Evolutionary conservation across 495 filamentous ascomycete genomes (phyloP).

Genomic region (Daldinia decipiens): DNA sequence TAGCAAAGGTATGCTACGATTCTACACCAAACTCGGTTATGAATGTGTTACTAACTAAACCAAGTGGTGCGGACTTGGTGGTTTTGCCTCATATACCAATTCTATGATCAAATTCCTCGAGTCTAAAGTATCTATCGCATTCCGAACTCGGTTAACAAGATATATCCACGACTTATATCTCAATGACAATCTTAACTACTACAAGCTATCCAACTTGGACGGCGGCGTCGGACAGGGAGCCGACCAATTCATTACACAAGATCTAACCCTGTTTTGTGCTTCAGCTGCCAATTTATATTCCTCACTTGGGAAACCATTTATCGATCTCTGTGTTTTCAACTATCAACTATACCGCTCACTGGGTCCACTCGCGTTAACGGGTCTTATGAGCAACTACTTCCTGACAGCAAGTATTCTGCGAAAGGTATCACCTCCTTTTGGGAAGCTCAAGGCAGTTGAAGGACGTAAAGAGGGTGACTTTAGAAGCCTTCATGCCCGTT

Average conservation of each 20-base stretch:
- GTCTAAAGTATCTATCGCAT: conserved; percentile 96
- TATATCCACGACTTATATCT: conserved; percentile 99
- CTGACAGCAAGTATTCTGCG: conserved; percentile 88
- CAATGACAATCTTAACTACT: conserved; percentile 92
- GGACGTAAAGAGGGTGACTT: conserved; percentile 95
- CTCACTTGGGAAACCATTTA: conserved; percentile 93
- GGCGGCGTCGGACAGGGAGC: conserved; percentile 90
- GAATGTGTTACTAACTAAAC: conserved; percentile 21
- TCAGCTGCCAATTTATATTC: conserved; percentile 94
- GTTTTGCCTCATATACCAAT: conserved; percentile 89
- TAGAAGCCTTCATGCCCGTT: conserved; percentile 83
- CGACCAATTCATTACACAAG: conserved; percentile 98
- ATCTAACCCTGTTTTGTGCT: conserved; percentile 93
- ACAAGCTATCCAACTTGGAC: conserved; percentile 93
- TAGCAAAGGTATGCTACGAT: conserved; percentile 68
- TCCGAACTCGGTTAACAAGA: conserved; percentile 92
- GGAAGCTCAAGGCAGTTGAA: conserved; percentile 94
- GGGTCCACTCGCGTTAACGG: conserved; percentile 86
- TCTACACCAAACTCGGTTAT: neutral
- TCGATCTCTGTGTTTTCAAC: conserved; percentile 96
- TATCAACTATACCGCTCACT: conserved; percentile 94
- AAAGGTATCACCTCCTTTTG: conserved; percentile 91
- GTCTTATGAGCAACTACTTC: conserved; percentile 90
- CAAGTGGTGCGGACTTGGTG: conserved; percentile 67
- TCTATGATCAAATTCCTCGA: conserved; percentile 99